Base-by-base conservation (phyloP, 352 stramenopile genomes). In the Phytophthora macrochlamydospora region DNA sequence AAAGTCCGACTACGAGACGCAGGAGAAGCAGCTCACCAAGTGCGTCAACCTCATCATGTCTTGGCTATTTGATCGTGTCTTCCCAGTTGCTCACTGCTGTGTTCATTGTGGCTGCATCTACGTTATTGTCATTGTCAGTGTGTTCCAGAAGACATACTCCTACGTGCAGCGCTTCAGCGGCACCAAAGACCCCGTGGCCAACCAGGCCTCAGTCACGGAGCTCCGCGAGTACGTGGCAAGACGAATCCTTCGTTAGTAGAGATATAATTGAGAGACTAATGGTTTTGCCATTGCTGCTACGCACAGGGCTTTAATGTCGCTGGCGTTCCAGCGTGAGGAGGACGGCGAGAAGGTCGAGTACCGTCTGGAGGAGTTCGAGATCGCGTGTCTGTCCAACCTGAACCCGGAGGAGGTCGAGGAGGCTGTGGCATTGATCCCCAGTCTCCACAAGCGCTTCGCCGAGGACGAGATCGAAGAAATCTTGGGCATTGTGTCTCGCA, bases 391-490 rank as follows among this genome's bases (percentile, higher is more conserved):
- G 57, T 95, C 90, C 50, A 97, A 97, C 63, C 61, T 97, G 69
- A 97, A 97, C 67, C 87, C 87, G 7, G 90, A 97, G 57, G 89
- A 96, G 58, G 83, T 94, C 2, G 90, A 97, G 65, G 90, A 97
- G 62, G 87, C 90, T 33, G 85, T 94, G 28, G 87, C 90, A 62
- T 75, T 97, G 40, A 94, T 97, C 52, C 90, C 90, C 54, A 96
- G 87, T 67, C 73, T 97, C 37, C 85, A 96, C 62, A 95, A 94
- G 74, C 83, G 85, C 55, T 95, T 96, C 43, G 86, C 81, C 6
- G 90, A 96, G 58, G 89, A 96, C 45, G 89, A 97, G 71, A 95
- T 97, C 54, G 89, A 97, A 65, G 90, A 97, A 66, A 95, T 97
- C 46, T 59, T 97, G 28, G 81, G 81, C 40, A 96, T 95, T 56